These are phyloP conservation scores for Diaporthe vexans DNA, from an alignment of 2,329 filamentous ascomycete species.

Conservation along the genomic window DNA sequence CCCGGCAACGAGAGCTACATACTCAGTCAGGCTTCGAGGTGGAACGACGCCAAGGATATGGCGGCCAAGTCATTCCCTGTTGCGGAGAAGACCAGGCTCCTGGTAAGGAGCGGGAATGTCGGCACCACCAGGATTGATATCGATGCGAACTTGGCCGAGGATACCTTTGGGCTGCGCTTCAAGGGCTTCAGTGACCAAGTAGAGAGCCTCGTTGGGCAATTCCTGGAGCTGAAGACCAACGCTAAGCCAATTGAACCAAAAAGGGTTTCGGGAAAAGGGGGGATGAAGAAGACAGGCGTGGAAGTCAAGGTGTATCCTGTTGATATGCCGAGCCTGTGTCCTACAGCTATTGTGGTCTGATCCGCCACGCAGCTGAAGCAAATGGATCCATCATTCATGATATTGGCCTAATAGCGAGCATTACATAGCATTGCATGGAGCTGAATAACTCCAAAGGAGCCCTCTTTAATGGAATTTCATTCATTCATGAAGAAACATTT, in stretches of 20 bases:
- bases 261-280: conserved; percentile 14
- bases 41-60: conserved; percentile 56
- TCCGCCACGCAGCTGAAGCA: neutral
- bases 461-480: neutral
- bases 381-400: neutral
- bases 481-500: neutral
- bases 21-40: conserved; percentile 49
- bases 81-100: conserved; percentile 47
- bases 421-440: conserved; percentile 7
- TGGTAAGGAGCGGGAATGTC: conserved; percentile 45
- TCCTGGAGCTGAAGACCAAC: conserved; percentile 45
- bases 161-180: conserved; percentile 48
- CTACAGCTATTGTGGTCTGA: neutral
- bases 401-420: neutral
- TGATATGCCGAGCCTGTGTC: neutral
- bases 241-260: neutral
- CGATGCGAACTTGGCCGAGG: conserved; percentile 47
- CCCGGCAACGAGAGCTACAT: conserved; percentile 52
- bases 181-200: conserved; percentile 49
- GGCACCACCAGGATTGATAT: conserved; percentile 47
- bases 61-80: conserved; percentile 50
- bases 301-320: neutral
- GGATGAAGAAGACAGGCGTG: neutral
- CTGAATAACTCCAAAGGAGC: neutral
- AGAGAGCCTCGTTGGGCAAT: conserved; percentile 47